Evolutionary conservation across 2,329 filamentous ascomycete species (phyloP).

Genomic region (Claviceps humidiphila): DNA sequence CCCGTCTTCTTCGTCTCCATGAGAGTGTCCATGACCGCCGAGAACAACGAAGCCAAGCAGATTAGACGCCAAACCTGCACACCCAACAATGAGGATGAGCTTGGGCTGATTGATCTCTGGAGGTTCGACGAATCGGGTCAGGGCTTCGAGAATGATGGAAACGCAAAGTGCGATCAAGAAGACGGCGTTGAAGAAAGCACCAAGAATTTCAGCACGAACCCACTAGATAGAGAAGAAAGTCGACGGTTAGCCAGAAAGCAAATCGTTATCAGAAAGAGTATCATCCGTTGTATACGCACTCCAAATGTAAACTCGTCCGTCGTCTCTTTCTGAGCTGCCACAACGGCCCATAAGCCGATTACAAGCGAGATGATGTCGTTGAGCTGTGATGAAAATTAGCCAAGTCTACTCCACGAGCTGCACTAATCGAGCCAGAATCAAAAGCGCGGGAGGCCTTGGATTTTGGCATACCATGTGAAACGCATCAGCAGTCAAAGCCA

Average conservation of each 20-base stretch:
- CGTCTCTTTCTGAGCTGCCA: slow-evolving; percentile 68
- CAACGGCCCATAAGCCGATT: slow-evolving; percentile 91
- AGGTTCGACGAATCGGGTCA: slow-evolving; percentile 83
- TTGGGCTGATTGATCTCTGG: slow-evolving; percentile 75
- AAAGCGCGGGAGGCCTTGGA: background rate
- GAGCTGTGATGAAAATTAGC: slow-evolving; percentile 38
- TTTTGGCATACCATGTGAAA: slow-evolving; percentile 72
- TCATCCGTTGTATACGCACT: slow-evolving; percentile 34
- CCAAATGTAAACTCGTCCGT: slow-evolving; percentile 94
- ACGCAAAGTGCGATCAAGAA: slow-evolving; percentile 94
- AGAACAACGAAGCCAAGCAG: slow-evolving; percentile 80
- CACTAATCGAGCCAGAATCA: background rate
- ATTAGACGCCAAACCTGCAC: slow-evolving; percentile 74
- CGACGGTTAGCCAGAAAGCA: slow-evolving; percentile 11
- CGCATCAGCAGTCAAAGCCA: slow-evolving; percentile 89
- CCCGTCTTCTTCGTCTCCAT: slow-evolving; percentile 45
- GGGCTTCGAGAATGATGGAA: slow-evolving; percentile 89
- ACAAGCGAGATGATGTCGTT: slow-evolving; percentile 94
- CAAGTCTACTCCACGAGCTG: background rate
- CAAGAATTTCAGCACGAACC: slow-evolving; percentile 93
- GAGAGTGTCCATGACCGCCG: slow-evolving; percentile 81
- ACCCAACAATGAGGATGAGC: slow-evolving; percentile 82
- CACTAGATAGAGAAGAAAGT: slow-evolving; percentile 41
- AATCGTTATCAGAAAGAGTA: background rate
- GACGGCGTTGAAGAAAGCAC: slow-evolving; percentile 92